Conservation (phyloP, 306 rosid genomes). For the Lathyrus sativus region DNA sequence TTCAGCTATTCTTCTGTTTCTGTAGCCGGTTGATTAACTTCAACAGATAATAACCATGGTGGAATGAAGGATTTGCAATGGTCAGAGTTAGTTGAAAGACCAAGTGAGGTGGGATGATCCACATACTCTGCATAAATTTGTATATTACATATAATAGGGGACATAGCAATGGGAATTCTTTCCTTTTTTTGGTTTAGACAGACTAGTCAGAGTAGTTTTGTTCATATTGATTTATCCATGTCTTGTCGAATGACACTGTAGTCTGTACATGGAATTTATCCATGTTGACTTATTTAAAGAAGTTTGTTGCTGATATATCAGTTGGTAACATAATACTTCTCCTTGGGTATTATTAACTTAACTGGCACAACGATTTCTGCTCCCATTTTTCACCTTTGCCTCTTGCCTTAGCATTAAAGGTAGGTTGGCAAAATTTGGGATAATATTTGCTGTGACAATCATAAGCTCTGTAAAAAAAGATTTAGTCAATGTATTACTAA, state of each 20-base stretch:
- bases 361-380: not conserved
- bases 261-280: slow-evolving; percentile 76
- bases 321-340: slow-evolving; percentile 26
- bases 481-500: not conserved
- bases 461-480: not conserved
- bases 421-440: not conserved
- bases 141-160: slow-evolving; percentile 59
- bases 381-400: not conserved
- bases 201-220: slow-evolving; percentile 65
- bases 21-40: slow-evolving; percentile 21
- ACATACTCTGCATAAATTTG: slow-evolving; percentile 55
- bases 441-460: not conserved
- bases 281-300: slow-evolving; percentile 9
- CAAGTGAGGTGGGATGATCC: slow-evolving; percentile 15
- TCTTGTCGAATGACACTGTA: slow-evolving; percentile 29
- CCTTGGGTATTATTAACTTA: slow-evolving; percentile 2
- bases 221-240: slow-evolving; percentile 59
- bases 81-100: slow-evolving; percentile 38
- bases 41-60: slow-evolving; percentile 66
- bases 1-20: not conserved
- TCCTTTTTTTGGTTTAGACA: slow-evolving; percentile 56
- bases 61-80: slow-evolving; percentile 41
- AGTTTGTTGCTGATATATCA: slow-evolving; percentile 38
- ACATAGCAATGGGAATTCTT: slow-evolving; percentile 61
- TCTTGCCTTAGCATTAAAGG: not conserved